Evolutionary conservation across 371 early-diverging fungal genomes (phyloP).

Genomic region (Gilbertella persicaria): DNA sequence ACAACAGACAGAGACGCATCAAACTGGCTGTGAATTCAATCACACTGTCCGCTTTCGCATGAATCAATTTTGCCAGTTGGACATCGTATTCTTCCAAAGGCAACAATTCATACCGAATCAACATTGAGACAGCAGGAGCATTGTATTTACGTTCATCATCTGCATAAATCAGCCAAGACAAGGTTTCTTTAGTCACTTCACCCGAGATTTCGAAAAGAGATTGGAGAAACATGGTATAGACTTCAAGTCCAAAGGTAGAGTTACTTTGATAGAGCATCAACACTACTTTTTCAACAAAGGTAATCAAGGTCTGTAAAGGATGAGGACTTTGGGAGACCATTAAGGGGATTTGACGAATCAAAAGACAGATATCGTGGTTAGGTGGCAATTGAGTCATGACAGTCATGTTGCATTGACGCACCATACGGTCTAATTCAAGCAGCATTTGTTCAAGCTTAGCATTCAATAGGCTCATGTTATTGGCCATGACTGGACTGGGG

Average conservation of each 20-base stretch:
- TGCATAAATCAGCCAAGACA: constrained; percentile 87
- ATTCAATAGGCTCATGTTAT: constrained; percentile 39
- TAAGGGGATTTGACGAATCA: constrained; percentile 71
- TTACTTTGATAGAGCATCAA: constrained; percentile 76
- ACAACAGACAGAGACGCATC: constrained; percentile 67
- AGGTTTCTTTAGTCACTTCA: constrained; percentile 80
- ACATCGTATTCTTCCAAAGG: constrained; percentile 80
- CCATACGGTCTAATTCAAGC: constrained; percentile 73
- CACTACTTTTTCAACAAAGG: constrained; percentile 85
- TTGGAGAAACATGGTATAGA: constrained; percentile 80
- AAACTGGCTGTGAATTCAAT: constrained; percentile 77
- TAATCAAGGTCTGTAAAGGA: constrained; percentile 71
- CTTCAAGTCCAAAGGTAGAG: constrained; percentile 73
- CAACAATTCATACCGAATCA: constrained; percentile 80
- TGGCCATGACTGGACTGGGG: constrained; percentile 10
- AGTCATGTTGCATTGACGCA: constrained; percentile 53
- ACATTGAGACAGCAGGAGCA: constrained; percentile 72
- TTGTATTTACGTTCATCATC: constrained; percentile 93
- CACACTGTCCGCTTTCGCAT: constrained; percentile 64
- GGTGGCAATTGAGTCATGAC: constrained; percentile 71
- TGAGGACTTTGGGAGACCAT: constrained; percentile 65
- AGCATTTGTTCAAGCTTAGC: constrained; percentile 68
- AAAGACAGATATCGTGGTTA: constrained; percentile 74
- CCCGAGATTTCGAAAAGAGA: constrained; percentile 78
- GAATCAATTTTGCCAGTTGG: constrained; percentile 83